Evolutionary conservation across 1,284 basidiomycete species (phyloP).

Genomic region (Trametes versicolor): DNA sequence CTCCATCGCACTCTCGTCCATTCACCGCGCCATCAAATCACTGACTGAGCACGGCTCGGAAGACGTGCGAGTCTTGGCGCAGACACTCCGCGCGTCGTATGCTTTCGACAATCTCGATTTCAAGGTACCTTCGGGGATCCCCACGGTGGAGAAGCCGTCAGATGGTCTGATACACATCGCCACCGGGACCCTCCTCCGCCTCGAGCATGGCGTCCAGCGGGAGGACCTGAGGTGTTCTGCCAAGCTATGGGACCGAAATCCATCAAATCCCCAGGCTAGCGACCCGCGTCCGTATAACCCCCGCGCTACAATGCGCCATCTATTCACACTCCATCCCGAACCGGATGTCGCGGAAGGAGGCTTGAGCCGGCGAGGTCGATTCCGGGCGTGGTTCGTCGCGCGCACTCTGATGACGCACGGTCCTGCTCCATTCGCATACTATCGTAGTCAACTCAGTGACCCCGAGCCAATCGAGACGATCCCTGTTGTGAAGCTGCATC

Average conservation of each 20-base stretch:
- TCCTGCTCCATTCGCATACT: constrained; percentile 33
- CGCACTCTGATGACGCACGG: constrained; percentile 39
- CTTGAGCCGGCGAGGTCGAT: constrained; percentile 37
- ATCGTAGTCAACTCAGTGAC: constrained; percentile 22
- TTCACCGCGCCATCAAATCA: constrained; percentile 14
- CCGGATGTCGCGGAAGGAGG: constrained; percentile 27
- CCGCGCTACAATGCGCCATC: background rate
- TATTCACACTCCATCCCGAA: constrained; percentile 32
- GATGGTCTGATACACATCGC: constrained; percentile 40
- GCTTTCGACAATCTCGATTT: constrained; percentile 45
- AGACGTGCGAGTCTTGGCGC: background rate
- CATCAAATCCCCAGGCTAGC: constrained; percentile 7
- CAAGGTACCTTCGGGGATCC: constrained; percentile 36
- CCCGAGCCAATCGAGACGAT: constrained; percentile 44
- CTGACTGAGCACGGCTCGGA: background rate
- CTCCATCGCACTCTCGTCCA: constrained; percentile 37
- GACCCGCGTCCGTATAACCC: constrained; percentile 32
- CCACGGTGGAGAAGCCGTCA: constrained; percentile 37
- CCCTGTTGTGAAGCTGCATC: constrained; percentile 39
- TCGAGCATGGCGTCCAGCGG: constrained; percentile 38
- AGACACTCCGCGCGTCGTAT: background rate
- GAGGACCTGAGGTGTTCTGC: constrained; percentile 44
- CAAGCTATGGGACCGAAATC: constrained; percentile 42
- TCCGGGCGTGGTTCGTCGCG: constrained; percentile 41
- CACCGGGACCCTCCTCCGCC: constrained; percentile 39